These are phyloP conservation scores for Tausonia pullulans DNA, from an alignment of 1,284 basidiomycete genomes.

Conservation along the genomic window DNA sequence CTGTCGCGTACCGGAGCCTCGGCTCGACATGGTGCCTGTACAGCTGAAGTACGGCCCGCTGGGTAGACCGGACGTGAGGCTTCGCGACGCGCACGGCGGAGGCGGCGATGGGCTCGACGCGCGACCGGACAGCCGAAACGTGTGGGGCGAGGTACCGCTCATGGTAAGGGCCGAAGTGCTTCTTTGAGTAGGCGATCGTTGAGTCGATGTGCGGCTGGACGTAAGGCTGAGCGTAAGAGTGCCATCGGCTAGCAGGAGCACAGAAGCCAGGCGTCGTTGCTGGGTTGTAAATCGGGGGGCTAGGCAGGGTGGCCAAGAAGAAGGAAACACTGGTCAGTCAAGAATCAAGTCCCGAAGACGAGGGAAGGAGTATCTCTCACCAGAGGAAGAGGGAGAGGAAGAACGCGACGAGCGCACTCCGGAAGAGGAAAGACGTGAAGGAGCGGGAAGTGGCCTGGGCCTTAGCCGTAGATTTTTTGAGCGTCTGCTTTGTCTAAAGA, in stretches of 20 bases:
- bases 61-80: background rate
- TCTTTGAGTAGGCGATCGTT: background rate
- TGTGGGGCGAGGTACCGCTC: background rate
- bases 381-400: too few species aligned
- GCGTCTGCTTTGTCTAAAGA: too few species aligned
- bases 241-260: constrained; percentile 4
- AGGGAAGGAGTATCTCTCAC: too few species aligned
- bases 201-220: constrained; percentile 13
- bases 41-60: background rate
- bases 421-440: too few species aligned
- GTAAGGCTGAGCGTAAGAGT: constrained; percentile 8
- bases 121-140: background rate
- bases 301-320: too few species aligned
- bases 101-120: background rate
- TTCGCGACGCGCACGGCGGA: background rate
- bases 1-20: constrained; percentile 9
- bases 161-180: constrained; percentile 1
- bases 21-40: constrained; percentile 11
- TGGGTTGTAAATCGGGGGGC: too few species aligned
- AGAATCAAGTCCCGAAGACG: too few species aligned
- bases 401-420: too few species aligned
- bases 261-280: constrained; percentile 3
- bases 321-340: too few species aligned
- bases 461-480: too few species aligned
- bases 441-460: too few species aligned